Evolutionary conservation across 2,329 filamentous ascomycete species (phyloP), one percentile per base, ranked within the genome.

Genomic region (Calonectria ilicicola): DNA sequence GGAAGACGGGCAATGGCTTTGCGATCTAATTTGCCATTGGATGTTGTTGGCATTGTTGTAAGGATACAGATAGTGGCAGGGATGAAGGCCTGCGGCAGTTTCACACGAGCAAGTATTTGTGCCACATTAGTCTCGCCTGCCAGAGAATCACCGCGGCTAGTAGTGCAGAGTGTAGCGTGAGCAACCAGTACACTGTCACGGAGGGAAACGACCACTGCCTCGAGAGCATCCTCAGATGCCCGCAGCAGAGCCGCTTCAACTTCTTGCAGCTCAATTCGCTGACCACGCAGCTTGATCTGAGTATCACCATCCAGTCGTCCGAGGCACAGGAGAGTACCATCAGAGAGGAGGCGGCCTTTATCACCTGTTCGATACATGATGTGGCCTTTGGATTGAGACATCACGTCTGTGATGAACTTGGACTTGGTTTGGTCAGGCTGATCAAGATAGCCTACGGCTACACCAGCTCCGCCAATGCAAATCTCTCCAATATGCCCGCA

Each of bases 391-490:
- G 46, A 12, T 29, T 12, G 47, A 53, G 23, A 17, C 35, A 5
- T 35, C 29, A 5, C 29, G 29, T 32, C 29, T 32, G 29, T n/a
- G 0, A 75, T 15, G 26, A 75, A 77, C 8, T 58, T 56, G 29
- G 46, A 42, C 3, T 47, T 14, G 5, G 66, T 75, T 3, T 67
- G 29, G 7, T 74, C 66, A 1, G 77, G 75, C 14, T 65, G 46
- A 44, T 81, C 74, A 9, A 87, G 72, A 73, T 88, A 88, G 2
- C 86, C 86, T 1, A 67, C 47, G 1, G 81, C 75, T 5, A 88
- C 82, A 35, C 86, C 84, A 0, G 84, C 78, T 14, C 86, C 86
- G 1, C 68, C 68, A 19, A 72, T 65, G 58, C 66, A 69, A 23
- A 75, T 73, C 35, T 75, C 73, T 40, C 73, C 73, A 6, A 47